Evolutionary conservation across 352 stramenopile species (phyloP), one percentile per base, ranked within the genome.

Genomic region (Globisporangium spiculum): DNA sequence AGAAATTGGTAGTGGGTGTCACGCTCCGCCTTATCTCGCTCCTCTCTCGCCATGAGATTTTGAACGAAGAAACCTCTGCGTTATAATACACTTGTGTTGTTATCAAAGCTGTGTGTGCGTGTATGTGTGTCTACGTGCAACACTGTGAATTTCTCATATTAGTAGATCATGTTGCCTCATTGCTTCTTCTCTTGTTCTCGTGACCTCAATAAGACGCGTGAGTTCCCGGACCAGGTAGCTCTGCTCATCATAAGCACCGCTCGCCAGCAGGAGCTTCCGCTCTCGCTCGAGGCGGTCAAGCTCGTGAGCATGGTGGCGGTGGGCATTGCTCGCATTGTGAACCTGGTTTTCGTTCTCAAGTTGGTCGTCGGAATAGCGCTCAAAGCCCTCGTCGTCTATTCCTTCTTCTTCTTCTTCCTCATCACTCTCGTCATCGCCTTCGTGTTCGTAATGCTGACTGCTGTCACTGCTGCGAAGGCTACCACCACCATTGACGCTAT

Each of bases 211-310:
- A 4, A 86, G 71, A 36, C 87, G 75, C 30, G 88, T 82, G 46
- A 94, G 75, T 56, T 93, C 85, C 2, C 74, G 79, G 20, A 93
- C 80, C 36, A 94, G 46, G 26, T 89, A 85, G 50, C 84, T 91
- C 50, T 91, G 63, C 8, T 75, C 59, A n/a, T 81, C 73, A 65
- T 93, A 93, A 20, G 76, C 72, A 4, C 85, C 85, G 57, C 77
- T 93, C 9, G 68, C 67, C 16, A 94, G 67, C 60, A 94, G 70
- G 3, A 88, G 60, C 41, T 86, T 81, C 3, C 81, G 74, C 60
- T 94, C 85, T 2, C 73, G 73, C 52, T 81, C 53, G 9, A 94
- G 71, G 30, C 87, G 72, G 4, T 69, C 67, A 16, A 94, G 63
- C 59, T 90, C 83, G 0, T 52, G 16, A 1, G 18, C 1, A 20